phyloP scores from a whole-genome alignment of 2,329 filamentous ascomycete species.

The Fusarium odoratissimum region DNA sequence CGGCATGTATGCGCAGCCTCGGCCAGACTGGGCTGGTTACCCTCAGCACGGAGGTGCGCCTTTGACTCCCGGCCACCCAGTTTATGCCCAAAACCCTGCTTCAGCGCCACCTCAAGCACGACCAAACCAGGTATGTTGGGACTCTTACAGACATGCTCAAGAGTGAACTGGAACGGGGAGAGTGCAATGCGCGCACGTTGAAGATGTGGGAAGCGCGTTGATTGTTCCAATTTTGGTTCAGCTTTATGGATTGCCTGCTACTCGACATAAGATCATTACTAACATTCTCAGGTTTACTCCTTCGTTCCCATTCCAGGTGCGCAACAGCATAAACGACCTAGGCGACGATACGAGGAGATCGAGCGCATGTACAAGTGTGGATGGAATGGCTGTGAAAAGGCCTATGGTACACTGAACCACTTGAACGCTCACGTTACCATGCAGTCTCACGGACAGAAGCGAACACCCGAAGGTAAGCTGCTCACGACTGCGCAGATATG shows the following conservation, averaged over 20 bases:
- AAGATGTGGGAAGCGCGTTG: neutral
- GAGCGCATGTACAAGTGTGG: conserved; percentile 99
- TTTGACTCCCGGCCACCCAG: conserved; percentile 61
- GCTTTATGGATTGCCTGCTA: neutral
- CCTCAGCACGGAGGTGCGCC: conserved; percentile 63
- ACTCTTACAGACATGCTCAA: conserved; percentile 2
- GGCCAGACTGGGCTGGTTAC: conserved; percentile 81
- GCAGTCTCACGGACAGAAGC: conserved; percentile 95
- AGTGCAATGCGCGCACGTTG: neutral
- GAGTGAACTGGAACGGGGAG: conserved; percentile 16
- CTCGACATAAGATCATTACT: neutral
- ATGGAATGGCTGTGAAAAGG: conserved; percentile 98
- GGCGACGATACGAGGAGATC: conserved; percentile 95
- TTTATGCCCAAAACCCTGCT: conserved; percentile 67
- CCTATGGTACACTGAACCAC: conserved; percentile 97
- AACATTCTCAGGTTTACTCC: conserved; percentile 80
- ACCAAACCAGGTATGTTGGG: conserved; percentile 69
- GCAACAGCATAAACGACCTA: conserved; percentile 95
- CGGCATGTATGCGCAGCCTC: conserved; percentile 74
- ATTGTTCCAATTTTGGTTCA: neutral
- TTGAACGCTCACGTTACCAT: conserved; percentile 98
- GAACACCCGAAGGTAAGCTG: conserved; percentile 92
- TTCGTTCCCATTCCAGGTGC: conserved; percentile 98
- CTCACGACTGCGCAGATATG: too few relatives aligned
- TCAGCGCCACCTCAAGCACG: conserved; percentile 63